phyloP scores from a whole-genome alignment of 2,329 filamentous ascomycete genomes.

The Fusarium protoensiforme region DNA sequence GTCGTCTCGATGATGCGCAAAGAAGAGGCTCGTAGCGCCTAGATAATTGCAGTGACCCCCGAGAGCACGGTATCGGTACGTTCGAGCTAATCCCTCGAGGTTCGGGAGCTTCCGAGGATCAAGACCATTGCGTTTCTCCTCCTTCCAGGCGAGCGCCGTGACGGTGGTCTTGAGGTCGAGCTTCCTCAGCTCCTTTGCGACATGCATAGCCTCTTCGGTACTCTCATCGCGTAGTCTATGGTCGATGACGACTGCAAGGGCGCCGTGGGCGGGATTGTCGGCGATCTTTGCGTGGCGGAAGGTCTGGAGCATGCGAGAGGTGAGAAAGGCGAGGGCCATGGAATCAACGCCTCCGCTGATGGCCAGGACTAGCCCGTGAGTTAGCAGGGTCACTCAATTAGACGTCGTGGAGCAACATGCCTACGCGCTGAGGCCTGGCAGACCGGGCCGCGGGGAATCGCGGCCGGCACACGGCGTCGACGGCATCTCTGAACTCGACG shows the following conservation, averaged over 20 bases:
- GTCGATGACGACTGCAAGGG: slow-evolving; percentile 65
- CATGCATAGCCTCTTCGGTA: slow-evolving; percentile 60
- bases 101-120: slow-evolving; percentile 61
- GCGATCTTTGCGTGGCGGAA: slow-evolving; percentile 53
- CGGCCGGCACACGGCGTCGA: slow-evolving; percentile 61
- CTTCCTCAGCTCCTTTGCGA: slow-evolving; percentile 52
- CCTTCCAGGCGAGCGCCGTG: slow-evolving; percentile 59
- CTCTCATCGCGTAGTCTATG: slow-evolving; percentile 67
- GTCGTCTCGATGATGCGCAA: slow-evolving; percentile 91
- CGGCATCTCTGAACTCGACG: slow-evolving; percentile 57
- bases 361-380: slow-evolving; percentile 69
- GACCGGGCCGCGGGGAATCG: slow-evolving; percentile 58
- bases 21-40: slow-evolving; percentile 70
- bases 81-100: slow-evolving; percentile 82
- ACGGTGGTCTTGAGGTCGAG: slow-evolving; percentile 49
- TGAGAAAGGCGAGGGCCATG: slow-evolving; percentile 91
- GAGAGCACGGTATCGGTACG: slow-evolving; percentile 77
- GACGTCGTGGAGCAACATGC: slow-evolving; percentile 45
- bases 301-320: slow-evolving; percentile 58
- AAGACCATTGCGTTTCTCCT: slow-evolving; percentile 42
- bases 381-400: not conserved
- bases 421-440: slow-evolving; percentile 53
- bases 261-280: slow-evolving; percentile 56
- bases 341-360: slow-evolving; percentile 95
- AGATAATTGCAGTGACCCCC: slow-evolving; percentile 67